Evolutionary conservation across 371 early-diverging fungal species (phyloP).

Genomic region (Capillidium heterosporum): DNA sequence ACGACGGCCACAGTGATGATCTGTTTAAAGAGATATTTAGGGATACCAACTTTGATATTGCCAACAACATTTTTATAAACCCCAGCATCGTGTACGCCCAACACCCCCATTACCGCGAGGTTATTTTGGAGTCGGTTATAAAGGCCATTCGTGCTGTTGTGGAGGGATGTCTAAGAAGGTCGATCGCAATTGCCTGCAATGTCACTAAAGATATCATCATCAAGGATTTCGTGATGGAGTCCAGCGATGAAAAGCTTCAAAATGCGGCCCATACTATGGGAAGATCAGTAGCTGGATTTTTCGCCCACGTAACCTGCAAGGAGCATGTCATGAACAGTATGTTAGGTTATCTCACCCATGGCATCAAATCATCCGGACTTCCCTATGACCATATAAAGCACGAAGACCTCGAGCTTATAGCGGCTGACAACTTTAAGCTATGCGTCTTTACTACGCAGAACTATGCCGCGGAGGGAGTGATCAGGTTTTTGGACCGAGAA

Average conservation of each 20-base stretch:
- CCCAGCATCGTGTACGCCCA: background rate
- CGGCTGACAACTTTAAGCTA: constrained; percentile 78
- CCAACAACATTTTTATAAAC: constrained; percentile 6
- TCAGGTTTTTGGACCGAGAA: constrained; percentile 65
- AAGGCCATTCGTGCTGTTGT: constrained; percentile 69
- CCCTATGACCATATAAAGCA: constrained; percentile 39
- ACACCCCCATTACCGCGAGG: constrained; percentile 53
- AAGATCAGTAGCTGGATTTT: constrained; percentile 57
- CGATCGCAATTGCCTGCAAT: constrained; percentile 78
- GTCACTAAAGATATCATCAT: constrained; percentile 76
- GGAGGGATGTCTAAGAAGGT: constrained; percentile 73
- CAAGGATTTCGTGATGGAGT: constrained; percentile 88
- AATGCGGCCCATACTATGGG: constrained; percentile 89
- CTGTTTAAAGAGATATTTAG: too few relatives aligned
- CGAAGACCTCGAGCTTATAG: constrained; percentile 55
- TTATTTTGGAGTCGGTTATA: constrained; percentile 72
- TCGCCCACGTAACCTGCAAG: constrained; percentile 81
- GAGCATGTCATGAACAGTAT: constrained; percentile 85
- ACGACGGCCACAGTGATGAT: constrained; percentile 7
- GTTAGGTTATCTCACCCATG: constrained; percentile 54
- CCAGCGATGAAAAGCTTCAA: constrained; percentile 79
- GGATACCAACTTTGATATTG: background rate
- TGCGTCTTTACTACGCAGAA: constrained; percentile 83
- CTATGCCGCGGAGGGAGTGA: constrained; percentile 79
- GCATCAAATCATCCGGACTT: constrained; percentile 36